Evolutionary conservation across 495 filamentous ascomycete species (phyloP).

Genomic region (Penicillium taxi): DNA sequence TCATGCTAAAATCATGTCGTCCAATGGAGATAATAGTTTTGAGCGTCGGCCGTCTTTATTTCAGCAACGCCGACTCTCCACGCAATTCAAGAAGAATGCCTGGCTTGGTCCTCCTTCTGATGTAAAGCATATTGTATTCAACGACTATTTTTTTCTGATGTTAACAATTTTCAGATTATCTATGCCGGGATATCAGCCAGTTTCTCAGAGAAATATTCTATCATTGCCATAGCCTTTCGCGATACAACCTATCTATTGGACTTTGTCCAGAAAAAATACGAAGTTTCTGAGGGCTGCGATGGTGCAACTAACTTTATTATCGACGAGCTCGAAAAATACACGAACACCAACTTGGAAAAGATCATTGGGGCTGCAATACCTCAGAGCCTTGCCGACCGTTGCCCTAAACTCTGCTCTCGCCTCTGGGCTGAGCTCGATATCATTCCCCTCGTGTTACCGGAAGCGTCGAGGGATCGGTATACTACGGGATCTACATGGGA

Average conservation of each 20-base stretch:
- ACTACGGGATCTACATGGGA: constrained; percentile 26
- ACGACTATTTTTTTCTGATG: not conserved
- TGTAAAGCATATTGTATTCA: constrained; percentile 7
- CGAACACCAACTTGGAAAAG: constrained; percentile 55
- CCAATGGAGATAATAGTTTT: constrained; percentile 10
- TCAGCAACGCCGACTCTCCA: constrained; percentile 25
- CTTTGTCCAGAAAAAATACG: constrained; percentile 54
- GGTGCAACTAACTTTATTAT: constrained; percentile 48
- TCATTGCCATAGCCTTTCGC: constrained; percentile 61
- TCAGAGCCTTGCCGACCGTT: constrained; percentile 38
- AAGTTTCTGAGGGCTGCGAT: constrained; percentile 13
- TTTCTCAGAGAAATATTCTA: constrained; percentile 41
- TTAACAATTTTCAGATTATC: constrained; percentile 41
- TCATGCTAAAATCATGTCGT: constrained; percentile 8
- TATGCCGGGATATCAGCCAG: constrained; percentile 56
- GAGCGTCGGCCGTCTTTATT: constrained; percentile 27
- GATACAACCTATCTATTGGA: constrained; percentile 74
- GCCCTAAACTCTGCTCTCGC: constrained; percentile 55
- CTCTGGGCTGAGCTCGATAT: constrained; percentile 77
- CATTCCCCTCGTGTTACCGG: constrained; percentile 52
- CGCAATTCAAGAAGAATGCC: constrained; percentile 17
- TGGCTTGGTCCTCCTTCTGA: constrained; percentile 17
- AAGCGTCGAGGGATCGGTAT: constrained; percentile 18
- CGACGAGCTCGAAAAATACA: constrained; percentile 45
- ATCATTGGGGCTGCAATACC: constrained; percentile 51